Base-by-base conservation (phyloP, 345 rosid genomes). In the Pistacia vera region DNA sequence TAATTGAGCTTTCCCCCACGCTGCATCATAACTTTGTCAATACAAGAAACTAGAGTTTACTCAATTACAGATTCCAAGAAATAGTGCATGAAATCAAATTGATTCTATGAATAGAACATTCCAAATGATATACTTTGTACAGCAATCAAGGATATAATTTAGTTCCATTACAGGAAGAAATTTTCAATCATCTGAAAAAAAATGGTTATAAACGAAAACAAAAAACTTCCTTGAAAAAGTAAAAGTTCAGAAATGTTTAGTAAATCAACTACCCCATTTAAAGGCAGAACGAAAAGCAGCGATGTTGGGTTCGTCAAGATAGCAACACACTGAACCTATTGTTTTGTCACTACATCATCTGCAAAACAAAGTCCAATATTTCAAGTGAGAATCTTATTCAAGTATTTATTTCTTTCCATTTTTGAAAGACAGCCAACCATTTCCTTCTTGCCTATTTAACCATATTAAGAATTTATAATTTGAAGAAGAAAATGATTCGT, bases 291-390 rank as follows among this genome's bases (percentile, higher is more conserved):
- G 0, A 28, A 20, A 41, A 63, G 36, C 10, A 22, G 52, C 16
- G 13, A 11, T 3, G 30, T 10, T n/a, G 36, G 22, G 30, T 35
- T 70, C 11, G 44, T 55, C 20, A 16, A 36, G 16, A 63, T 14
- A n/a, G 68, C 22, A 18, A 14, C 44, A 65, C 57, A 54, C 57
- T 11, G 62, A 63, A 62, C 28, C 51, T 11, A 52, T 14, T 49
- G 61, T 11, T 14, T 2, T 33, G 13, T 59, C 9, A 30, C 77
- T 76, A 25, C 83, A 81, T 81, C 85, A 84, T 84, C 87, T 84
- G 83, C 81, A 71, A 3, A 17, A 60, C 35, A 35, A 59, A 28
- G 49, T 18, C 30, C 44, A 13, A 72, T 5, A 8, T 69, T 64
- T 16, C 4, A 10, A 49, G 54, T 51, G 35, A 76, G 54, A 76